phyloP scores from a whole-genome alignment of 768 basidiomycete genomes.

The Termitomyces sp. region DNA sequence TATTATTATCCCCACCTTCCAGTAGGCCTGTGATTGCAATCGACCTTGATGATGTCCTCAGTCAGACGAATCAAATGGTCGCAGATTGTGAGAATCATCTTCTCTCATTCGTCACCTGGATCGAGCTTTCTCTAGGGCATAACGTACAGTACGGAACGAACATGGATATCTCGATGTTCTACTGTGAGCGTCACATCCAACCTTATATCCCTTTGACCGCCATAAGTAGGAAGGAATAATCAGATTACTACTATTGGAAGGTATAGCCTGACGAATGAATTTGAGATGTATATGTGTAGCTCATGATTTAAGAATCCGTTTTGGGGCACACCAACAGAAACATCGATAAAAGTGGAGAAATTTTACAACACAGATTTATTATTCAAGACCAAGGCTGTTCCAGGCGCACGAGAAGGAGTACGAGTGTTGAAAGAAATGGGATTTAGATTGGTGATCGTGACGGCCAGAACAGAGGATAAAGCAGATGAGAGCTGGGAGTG shows the following conservation, averaged over 20 bases:
- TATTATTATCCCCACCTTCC: slow-evolving; percentile 16
- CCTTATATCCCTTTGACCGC: neutral
- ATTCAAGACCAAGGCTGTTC: slow-evolving; percentile 42
- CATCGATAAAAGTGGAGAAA: slow-evolving; percentile 49
- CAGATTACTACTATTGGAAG: slow-evolving; percentile 78
- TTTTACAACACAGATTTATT: slow-evolving; percentile 53
- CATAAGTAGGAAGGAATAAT: neutral
- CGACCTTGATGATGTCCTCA: slow-evolving; percentile 65
- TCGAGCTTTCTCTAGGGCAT: slow-evolving; percentile 44
- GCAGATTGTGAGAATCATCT: slow-evolving; percentile 42
- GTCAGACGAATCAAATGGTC: slow-evolving; percentile 53
- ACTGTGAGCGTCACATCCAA: slow-evolving; percentile 36
- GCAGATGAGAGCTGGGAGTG: slow-evolving; percentile 60
- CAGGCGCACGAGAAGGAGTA: slow-evolving; percentile 56
- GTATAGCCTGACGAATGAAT: slow-evolving; percentile 20
- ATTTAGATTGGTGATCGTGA: slow-evolving; percentile 67
- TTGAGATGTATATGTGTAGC: neutral
- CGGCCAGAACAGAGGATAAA: slow-evolving; percentile 56
- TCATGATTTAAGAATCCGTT: slow-evolving; percentile 34
- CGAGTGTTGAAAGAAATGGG: slow-evolving; percentile 54
- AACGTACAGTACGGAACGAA: slow-evolving; percentile 52
- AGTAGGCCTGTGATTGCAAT: slow-evolving; percentile 46
- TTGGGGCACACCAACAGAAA: slow-evolving; percentile 59
- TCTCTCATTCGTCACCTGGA: neutral
- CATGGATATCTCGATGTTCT: slow-evolving; percentile 52